These are phyloP conservation scores for Amaranthus hypochondriacus DNA, from an alignment of 148 eudicot genomes.

Conservation along the genomic window DNA sequence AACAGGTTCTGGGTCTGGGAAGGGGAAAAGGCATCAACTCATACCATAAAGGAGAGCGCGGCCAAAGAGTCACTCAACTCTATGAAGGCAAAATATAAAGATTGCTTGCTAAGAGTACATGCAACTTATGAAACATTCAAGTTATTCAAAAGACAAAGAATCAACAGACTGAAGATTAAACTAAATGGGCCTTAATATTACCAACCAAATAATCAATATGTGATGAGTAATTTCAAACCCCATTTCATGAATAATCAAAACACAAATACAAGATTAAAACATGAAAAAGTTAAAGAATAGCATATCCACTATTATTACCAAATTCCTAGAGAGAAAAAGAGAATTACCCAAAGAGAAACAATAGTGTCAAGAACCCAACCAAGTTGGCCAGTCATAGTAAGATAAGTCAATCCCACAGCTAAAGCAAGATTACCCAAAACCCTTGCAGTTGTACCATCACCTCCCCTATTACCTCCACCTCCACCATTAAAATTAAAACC, in stretches of 20 bases:
- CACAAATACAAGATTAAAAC: not conserved
- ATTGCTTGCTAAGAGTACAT: no score
- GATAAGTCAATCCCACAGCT: constrained; percentile 79
- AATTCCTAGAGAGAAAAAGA: not conserved
- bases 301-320: not conserved
- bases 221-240: not conserved
- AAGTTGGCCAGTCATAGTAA: constrained; percentile 78
- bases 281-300: not conserved
- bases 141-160: not conserved
- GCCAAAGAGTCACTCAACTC: no score
- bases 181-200: not conserved
- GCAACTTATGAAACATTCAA: not conserved
- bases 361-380: constrained; percentile 90
- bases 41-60: no score
- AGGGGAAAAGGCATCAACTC: no score
- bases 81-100: no score
- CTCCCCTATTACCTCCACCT: constrained; percentile 44
- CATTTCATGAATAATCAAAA: not conserved
- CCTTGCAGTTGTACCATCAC: constrained; percentile 41
- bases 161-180: not conserved
- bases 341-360: constrained; percentile 79
- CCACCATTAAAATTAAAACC: constrained; percentile 58
- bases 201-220: not conserved
- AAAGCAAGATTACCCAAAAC: constrained; percentile 70
- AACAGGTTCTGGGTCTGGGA: no score